Base-by-base conservation (phyloP, 169 alveolate genomes). In the Cryptosporidium canis region DNA sequence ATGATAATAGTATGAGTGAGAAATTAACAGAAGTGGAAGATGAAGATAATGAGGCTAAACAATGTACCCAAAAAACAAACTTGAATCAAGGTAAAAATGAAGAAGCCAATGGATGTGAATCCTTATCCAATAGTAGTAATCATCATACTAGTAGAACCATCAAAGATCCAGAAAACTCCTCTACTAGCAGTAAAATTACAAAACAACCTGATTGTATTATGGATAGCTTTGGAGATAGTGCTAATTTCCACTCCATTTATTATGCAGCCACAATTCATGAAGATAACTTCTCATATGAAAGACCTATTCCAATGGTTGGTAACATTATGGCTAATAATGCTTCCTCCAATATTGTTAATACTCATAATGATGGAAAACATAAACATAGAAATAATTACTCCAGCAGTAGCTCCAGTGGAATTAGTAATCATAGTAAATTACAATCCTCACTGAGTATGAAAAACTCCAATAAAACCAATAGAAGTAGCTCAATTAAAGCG, bases 401-500 rank as follows among this genome's bases (percentile, higher is more conserved):
- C 24, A 47, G 21, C 4, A 47, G 58, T 12, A 51, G 24, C 18
- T n/a, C 29, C 29, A 51, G 33, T 21, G 18, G 63, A 21, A 51
- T 51, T 51, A 51, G 5, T n/a, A 51, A 7, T 4, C 33, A 51
- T 5, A 18, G 33, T 16, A 51, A 51, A 51, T 51, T 21, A 14
- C 41, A 7, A 67, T 6, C 9, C 29, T 33, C 41, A 35, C 7
- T 43, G n/a, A n/a, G n/a, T n/a, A n/a, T n/a, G n/a, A 77, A 77
- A 77, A 77, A 39, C 14, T 58, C 39, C 24, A 35, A 61, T 39
- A 77, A 61, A 29, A 29, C 53, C 29, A 58, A 61, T 53, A 77
- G 47, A 37, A 55, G 87, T 29, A 77, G 64, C 43, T 55, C 87
- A 18, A 77, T 77, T 48, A 77, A 61, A 29, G 72, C 87, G 21